Base-by-base conservation (phyloP, 768 basidiomycete genomes). In the Ramaria rubella region DNA sequence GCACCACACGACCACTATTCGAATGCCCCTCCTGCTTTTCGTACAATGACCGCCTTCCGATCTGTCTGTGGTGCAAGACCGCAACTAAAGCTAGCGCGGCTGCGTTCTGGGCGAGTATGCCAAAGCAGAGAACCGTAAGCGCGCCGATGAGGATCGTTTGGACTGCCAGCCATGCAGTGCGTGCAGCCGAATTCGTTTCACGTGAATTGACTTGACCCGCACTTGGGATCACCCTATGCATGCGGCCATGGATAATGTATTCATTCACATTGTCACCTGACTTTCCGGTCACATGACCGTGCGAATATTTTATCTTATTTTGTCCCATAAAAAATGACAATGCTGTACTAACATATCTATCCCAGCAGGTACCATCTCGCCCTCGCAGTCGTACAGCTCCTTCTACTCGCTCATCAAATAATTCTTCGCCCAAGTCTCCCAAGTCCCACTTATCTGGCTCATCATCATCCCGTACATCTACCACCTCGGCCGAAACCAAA, bases 51-150 rank as follows among this genome's bases (percentile, higher is more conserved):
- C 44, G 33, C 2, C 24, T 56, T 23, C 55, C 55, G 15, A 27
- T 48, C 33, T 56, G 55, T 46, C 46, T 56, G 21, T 56, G 55
- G 55, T 56, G 55, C 33, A 56, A 34, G 40, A 30, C 55, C 2
- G 31, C 55, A 1, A 33, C 19, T 33, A 7, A 11, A 19, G 44
- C 27, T 23, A 56, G 55, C 27, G 31, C 42, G 15, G 19, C 27
- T 29, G 44, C 55, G 1, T 56, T 56, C 17, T 56, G 44, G 55
- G 29, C 44, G 17, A 56, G 55, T 34, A 48, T 56, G 55, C 55
- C 55, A 8, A 56, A 56, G 31, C 55, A 56, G 40, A 40, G 55
- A 17, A 56, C 55, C 5, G 40, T 56, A 15, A 56, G 55, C 34
- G 55, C 55, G 2, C 55, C 55, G 3, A 45, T 49, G 29, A 27